Conservation (phyloP, 441 rosid species). For the Viola pubescens region DNA sequence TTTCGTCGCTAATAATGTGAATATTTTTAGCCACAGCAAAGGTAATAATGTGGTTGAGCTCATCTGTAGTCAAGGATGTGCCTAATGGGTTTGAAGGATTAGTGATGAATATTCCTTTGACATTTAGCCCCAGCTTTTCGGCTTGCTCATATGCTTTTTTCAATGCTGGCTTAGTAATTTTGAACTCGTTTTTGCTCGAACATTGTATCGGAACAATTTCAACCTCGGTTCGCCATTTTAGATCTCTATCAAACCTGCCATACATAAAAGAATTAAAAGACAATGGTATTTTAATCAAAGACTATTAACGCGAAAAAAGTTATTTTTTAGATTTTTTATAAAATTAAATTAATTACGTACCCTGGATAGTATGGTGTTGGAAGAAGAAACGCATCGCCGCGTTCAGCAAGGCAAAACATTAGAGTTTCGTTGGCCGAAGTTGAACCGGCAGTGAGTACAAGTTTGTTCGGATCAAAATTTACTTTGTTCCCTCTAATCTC, state of each 20-base stretch:
- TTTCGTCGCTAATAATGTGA: slow-evolving; percentile 88
- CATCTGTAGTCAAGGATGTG: slow-evolving; percentile 51
- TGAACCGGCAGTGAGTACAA: slow-evolving; percentile 87
- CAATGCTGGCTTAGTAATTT: slow-evolving; percentile 59
- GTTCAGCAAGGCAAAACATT: slow-evolving; percentile 75
- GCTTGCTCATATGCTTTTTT: slow-evolving; percentile 63
- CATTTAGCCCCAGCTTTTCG: slow-evolving; percentile 42
- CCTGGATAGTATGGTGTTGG: slow-evolving; percentile 97
- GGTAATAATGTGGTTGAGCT: slow-evolving; percentile 56
- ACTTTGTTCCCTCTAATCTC: slow-evolving; percentile 77
- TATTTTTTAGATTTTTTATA: not conserved
- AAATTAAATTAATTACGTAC: slow-evolving; percentile 27
- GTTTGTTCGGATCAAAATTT: slow-evolving; percentile 51
- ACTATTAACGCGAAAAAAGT: too few relatives aligned
- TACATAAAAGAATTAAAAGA: slow-evolving; percentile 3
- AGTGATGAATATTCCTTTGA: slow-evolving; percentile 74
- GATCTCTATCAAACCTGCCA: slow-evolving; percentile 90
- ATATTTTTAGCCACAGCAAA: slow-evolving; percentile 50
- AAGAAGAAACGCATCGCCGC: slow-evolving; percentile 77
- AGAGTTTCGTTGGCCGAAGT: slow-evolving; percentile 92
- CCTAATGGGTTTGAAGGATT: slow-evolving; percentile 95
- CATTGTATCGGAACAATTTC: slow-evolving; percentile 80
- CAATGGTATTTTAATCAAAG: too few relatives aligned
- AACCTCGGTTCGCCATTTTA: slow-evolving; percentile 81
- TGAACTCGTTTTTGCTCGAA: slow-evolving; percentile 67